phyloP scores from a whole-genome alignment of 73 alveolate genomes.

The Halteria grandinella region DNA sequence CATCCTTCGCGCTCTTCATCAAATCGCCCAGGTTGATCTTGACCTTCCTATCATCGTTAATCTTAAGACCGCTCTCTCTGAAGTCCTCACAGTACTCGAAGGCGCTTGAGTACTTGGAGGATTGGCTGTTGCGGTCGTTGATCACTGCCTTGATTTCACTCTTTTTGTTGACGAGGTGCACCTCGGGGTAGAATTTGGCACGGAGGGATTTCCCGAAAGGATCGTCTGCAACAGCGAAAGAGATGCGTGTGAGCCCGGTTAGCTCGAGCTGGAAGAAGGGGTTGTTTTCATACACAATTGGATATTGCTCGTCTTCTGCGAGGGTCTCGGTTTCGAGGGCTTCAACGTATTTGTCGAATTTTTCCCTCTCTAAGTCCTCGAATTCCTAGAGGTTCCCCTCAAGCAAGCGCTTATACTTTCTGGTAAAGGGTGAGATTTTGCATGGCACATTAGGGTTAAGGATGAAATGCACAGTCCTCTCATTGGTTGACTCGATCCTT shows the following conservation, averaged over 20 bases:
- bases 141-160: slow-evolving; percentile 13
- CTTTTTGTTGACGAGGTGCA: background rate
- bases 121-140: background rate
- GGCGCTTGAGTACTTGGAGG: slow-evolving; percentile 24
- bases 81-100: slow-evolving; percentile 23
- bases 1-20: slow-evolving; percentile 20
- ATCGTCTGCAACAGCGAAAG: slow-evolving; percentile 40
- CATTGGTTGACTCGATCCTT: slow-evolving; percentile 20
- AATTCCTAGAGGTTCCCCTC: slow-evolving; percentile 35
- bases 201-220: slow-evolving; percentile 44
- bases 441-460: slow-evolving; percentile 12
- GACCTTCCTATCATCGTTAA: slow-evolving; percentile 38
- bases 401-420: slow-evolving; percentile 24
- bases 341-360: background rate
- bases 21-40: slow-evolving; percentile 12
- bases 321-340: slow-evolving; percentile 10
- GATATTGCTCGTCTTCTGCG: slow-evolving; percentile 27
- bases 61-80: slow-evolving; percentile 25
- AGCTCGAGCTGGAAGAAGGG: slow-evolving; percentile 40
- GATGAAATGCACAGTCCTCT: slow-evolving; percentile 47
- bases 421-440: slow-evolving; percentile 30
- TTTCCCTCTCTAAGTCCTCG: slow-evolving; percentile 40
- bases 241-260: slow-evolving; percentile 19
- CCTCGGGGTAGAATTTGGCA: slow-evolving; percentile 31
- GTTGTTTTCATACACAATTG: slow-evolving; percentile 29